phyloP scores from a whole-genome alignment of 345 rosid species.

The Eucalyptus leucophloia region DNA sequence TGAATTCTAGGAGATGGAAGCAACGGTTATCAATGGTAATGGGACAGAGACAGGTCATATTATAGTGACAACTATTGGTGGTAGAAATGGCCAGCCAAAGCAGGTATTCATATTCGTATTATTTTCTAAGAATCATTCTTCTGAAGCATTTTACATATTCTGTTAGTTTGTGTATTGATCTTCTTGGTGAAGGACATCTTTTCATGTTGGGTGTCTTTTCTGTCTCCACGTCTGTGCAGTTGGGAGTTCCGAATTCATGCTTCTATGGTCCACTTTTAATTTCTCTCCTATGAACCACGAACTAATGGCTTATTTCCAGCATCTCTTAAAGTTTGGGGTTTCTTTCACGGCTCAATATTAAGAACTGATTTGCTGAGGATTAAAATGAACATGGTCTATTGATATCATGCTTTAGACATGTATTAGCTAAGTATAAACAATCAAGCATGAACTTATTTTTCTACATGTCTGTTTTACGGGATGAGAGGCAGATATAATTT shows the following conservation, averaged over 20 bases:
- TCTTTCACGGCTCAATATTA: not conserved
- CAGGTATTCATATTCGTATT: constrained; percentile 36
- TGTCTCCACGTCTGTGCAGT: not conserved
- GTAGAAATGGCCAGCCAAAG: constrained; percentile 91
- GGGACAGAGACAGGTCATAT: constrained; percentile 94
- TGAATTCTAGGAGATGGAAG: constrained; percentile 82
- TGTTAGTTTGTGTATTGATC: not conserved
- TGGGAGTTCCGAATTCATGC: not conserved
- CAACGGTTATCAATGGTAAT: constrained; percentile 72
- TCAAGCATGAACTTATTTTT: not conserved
- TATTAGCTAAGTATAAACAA: not conserved
- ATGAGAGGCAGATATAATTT: not conserved
- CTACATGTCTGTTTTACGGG: not conserved
- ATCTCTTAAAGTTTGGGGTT: not conserved
- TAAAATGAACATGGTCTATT: not conserved
- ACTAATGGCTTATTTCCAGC: not conserved
- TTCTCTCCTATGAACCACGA: not conserved
- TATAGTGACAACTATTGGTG: constrained; percentile 94
- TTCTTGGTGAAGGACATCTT: not conserved
- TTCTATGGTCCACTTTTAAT: not conserved
- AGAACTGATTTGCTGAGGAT: not conserved
- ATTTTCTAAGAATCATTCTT: not conserved
- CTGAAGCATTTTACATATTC: not conserved
- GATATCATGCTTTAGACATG: not conserved
- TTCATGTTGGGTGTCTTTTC: not conserved